A percentile compares a stretch with the other conserved stretches of the same genome.
Evolutionary conservation across 2,329 filamentous ascomycete species (phyloP).

Genomic region (Monilinia aucupariae): DNA sequence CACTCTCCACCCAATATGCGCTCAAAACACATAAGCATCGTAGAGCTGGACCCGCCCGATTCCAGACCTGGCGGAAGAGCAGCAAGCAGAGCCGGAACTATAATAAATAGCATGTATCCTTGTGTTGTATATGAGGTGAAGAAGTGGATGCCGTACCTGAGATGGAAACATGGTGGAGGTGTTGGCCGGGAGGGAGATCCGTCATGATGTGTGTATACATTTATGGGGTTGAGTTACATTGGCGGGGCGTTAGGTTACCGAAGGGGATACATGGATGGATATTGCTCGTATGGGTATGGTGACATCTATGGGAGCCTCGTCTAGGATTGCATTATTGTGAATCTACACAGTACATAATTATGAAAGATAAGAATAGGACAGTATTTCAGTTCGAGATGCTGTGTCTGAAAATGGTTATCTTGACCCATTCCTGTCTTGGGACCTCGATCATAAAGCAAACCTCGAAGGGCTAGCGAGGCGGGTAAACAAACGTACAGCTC

Average conservation of each 20-base stretch:
- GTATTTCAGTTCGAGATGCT: not conserved
- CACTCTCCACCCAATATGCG: not conserved
- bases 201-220: conserved; percentile 6
- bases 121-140: not conserved
- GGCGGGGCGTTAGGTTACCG: conserved; percentile 1
- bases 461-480: not conserved
- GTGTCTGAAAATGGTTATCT: not conserved
- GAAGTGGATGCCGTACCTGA: conserved; percentile 13
- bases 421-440: not conserved
- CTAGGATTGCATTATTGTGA: not conserved
- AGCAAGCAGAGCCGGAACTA: not conserved
- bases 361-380: not conserved
- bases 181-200: conserved; percentile 10
- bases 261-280: not conserved
- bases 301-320: not conserved
- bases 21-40: conserved; percentile 1
- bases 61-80: conserved; percentile 5
- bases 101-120: not conserved
- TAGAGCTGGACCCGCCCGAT: conserved; percentile 6
- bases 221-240: conserved; percentile 2
- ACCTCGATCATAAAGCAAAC: not conserved
- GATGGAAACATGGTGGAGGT: conserved; percentile 3
- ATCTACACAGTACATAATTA: not conserved
- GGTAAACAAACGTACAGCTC: no score
- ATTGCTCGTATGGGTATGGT: conserved; percentile 8